These are phyloP conservation scores for Camptophora hylomeconis DNA, from an alignment of 2,329 filamentous ascomycete species.

Conservation along the genomic window DNA sequence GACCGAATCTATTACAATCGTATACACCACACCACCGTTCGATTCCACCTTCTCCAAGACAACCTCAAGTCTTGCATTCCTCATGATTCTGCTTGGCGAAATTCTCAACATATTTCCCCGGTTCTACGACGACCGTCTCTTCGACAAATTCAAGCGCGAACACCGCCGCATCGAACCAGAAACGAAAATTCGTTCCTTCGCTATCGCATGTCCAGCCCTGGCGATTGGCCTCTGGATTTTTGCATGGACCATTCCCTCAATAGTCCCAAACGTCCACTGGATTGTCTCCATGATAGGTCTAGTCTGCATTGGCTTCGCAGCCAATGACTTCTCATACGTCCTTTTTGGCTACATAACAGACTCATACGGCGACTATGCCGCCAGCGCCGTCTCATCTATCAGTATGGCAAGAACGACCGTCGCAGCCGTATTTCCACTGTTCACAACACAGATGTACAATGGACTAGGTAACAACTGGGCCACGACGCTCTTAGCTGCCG, in stretches of 20 bases:
- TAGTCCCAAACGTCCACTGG: too few relatives aligned
- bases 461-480: slow-evolving; percentile 33
- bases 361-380: slow-evolving; percentile 13
- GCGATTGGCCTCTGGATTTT: slow-evolving; percentile 34
- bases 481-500: slow-evolving; percentile 7
- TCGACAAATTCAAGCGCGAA: too few relatives aligned
- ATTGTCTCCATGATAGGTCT: too few relatives aligned
- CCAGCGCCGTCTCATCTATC: slow-evolving; percentile 9
- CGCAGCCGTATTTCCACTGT: slow-evolving; percentile 66
- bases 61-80: too few relatives aligned
- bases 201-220: slow-evolving; percentile 31
- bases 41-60: too few relatives aligned
- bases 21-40: too few relatives aligned
- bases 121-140: too few relatives aligned
- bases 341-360: slow-evolving; percentile 11
- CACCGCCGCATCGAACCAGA: too few relatives aligned
- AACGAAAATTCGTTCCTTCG: slow-evolving; percentile 36
- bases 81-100: too few relatives aligned
- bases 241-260: slow-evolving; percentile 32
- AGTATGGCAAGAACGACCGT: slow-evolving; percentile 25
- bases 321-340: slow-evolving; percentile 9
- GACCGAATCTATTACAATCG: too few relatives aligned
- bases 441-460: slow-evolving; percentile 60
- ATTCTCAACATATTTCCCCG: too few relatives aligned
- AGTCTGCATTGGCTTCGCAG: too few relatives aligned